Evolutionary conservation across 768 basidiomycete species (phyloP), one percentile per base, ranked within the genome.

Genomic region (Leucocoprinus birnbaumii): DNA sequence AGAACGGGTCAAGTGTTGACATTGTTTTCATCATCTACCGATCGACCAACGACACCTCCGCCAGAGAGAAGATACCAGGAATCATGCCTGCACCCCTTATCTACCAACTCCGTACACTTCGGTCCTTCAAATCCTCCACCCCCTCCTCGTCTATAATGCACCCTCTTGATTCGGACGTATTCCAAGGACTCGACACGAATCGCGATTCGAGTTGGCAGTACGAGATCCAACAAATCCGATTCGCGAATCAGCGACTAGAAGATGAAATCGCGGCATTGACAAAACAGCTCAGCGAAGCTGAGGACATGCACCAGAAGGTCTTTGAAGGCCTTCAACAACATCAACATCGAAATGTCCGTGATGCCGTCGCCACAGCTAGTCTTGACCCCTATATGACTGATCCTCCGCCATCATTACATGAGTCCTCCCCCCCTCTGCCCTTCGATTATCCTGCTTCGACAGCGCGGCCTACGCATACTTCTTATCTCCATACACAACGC

Each of bases 171-270:
- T 31, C 40, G 34, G 35, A 55, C 21, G 41, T 47, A 31, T 35
- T 2, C 64, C 59, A 41, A 31, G 31, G 91, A 66, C 77, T 94
- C 13, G 84, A 88, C 41, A 77, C 80, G 0, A 68, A 71, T 13
- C 73, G 86, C 3, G 85, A 82, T 10, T 86, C 87, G 27, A 92
- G 90, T 60, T 97, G 94, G 94, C 94, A 96, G 72, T 96, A 93
- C 61, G 91, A 94, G 71, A 75, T 95, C 46, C 87, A 92, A 70
- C 90, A 94, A 68, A 75, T 94, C 60, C 79, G 84, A 64, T 85
- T 85, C 62, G 75, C 79, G 50, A 93, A 92, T 63, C 76, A 83
- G 68, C 69, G 83, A 57, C 59, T 92, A 53, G 67, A 67, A 49
- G 86, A 87, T 44, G 87, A 91, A 60, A 68, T 78, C 21, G 49